A percentile compares a stretch with the other conserved stretches of the same genome.
Conservation (phyloP, 768 basidiomycete genomes). For the Pleurotus ostreatus region DNA sequence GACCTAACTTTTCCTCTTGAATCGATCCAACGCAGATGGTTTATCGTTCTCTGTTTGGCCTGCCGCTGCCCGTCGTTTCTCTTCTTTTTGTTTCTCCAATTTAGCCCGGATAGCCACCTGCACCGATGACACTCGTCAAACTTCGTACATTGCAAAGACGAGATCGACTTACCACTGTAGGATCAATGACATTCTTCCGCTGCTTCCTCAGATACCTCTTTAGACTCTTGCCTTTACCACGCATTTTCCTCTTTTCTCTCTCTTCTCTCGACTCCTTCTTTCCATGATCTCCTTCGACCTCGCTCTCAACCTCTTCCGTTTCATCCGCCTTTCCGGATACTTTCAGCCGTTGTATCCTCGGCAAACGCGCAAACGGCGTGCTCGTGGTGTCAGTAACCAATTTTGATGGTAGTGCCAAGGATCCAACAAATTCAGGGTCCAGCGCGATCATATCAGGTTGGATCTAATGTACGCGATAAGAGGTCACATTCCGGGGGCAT, state of each 20-base stretch:
- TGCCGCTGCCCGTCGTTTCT: conserved; percentile 32
- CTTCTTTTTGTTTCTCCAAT: conserved; percentile 53
- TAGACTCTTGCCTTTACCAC: conserved; percentile 82
- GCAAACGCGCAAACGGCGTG: conserved; percentile 66
- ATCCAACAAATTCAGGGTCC: conserved; percentile 73
- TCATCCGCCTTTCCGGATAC: conserved; percentile 72
- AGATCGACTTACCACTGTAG: conserved; percentile 47
- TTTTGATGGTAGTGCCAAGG: conserved; percentile 57
- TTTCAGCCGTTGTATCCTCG: conserved; percentile 75
- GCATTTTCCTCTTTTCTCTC: conserved; percentile 66
- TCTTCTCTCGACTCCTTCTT: conserved; percentile 46
- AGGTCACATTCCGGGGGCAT: neutral
- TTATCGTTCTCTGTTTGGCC: conserved; percentile 23
- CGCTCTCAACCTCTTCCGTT: conserved; percentile 43
- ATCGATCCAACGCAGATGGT: conserved; percentile 38
- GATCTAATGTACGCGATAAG: conserved; percentile 44
- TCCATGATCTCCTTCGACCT: conserved; percentile 32
- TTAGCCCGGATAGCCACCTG: conserved; percentile 66
- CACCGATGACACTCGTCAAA: neutral
- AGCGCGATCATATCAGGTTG: conserved; percentile 90
- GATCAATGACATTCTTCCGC: conserved; percentile 93
- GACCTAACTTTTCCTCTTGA: conserved; percentile 21
- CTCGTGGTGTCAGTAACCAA: conserved; percentile 44
- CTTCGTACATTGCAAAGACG: neutral
- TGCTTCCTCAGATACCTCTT: conserved; percentile 89